Base-by-base conservation (phyloP, 2,329 filamentous ascomycete genomes). In the Xylaria digitata region DNA sequence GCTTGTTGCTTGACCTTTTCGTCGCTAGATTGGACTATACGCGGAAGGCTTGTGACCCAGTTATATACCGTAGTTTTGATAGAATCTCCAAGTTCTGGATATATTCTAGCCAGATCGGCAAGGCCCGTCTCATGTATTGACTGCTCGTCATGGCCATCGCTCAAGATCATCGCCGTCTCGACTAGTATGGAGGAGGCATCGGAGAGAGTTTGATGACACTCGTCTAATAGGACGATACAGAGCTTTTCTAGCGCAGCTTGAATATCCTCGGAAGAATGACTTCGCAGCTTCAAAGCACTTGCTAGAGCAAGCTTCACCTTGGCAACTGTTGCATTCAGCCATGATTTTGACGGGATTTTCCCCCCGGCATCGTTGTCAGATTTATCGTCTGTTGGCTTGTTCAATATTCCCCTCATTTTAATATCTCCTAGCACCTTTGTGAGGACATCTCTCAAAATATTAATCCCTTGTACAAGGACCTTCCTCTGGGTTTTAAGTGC, bases 261-360 rank as follows among this genome's bases (percentile, higher is more conserved):
- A 21, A 98, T 90, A 58, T 94, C 89, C 3, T 80, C 75, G 40
- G 91, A 87, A 52, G 91, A 86, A 75, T 95, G 90, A 45, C 83
- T 87, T 17, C 92, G 89, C 37, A 97, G 78, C 73, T 90, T 93
- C 69, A 96, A 83, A 19, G 97, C 85, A 43, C 90, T 92, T 4
- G 89, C 87, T 17, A 99, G 82, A 1, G 94, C 94, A 60, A 96
- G 85, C 76, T 94, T 95, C 61, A 98, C 86, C 76, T 98, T 94
- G 1, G 86, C 85, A 2, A 89, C 83, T 1, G 95, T 97, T 7
- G 92, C 93, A 67, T 89, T 90, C 1, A 97, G 81, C 96, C 96
- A 99, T 11, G 84, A 75, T 7, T 78, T 73, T 49, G 82, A 82
- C 52, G 87, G 74, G 1, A 83, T 72, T 73, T 84, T 79, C 76